phyloP scores from a whole-genome alignment of 2,329 filamentous ascomycete species.

The Hortaea sp. region DNA sequence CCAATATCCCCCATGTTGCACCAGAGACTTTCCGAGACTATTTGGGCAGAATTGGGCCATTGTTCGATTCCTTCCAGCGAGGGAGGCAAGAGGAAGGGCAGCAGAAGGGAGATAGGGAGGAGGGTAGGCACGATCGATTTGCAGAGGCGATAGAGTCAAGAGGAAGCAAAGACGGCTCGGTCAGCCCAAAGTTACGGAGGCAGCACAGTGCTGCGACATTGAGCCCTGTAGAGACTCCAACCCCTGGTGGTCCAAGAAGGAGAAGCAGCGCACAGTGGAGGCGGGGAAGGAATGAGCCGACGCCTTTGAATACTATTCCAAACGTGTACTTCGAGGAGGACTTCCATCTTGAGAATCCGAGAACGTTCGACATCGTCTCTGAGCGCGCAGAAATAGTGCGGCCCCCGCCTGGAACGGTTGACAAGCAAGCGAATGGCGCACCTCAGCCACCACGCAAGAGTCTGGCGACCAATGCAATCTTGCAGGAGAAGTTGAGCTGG shows the following conservation, averaged over 20 bases:
- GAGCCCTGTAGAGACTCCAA: conserved; percentile 31
- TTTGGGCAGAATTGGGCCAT: conserved; percentile 68
- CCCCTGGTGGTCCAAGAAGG: conserved; percentile 31
- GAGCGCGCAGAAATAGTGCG: conserved; percentile 94
- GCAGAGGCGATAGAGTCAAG: conserved; percentile 37
- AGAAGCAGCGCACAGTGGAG: conserved; percentile 43
- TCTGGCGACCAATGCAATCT: conserved; percentile 87
- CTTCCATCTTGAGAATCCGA: conserved; percentile 90
- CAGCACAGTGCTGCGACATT: conserved; percentile 31
- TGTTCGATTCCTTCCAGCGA: conserved; percentile 83
- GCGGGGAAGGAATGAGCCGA: conserved; percentile 59
- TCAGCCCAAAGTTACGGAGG: conserved; percentile 26
- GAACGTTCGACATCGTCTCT: conserved; percentile 93
- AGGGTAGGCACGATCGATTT: conserved; percentile 38
- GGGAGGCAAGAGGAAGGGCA: conserved; percentile 61
- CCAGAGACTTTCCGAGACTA: conserved; percentile 73
- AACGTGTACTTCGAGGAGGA: conserved; percentile 88
- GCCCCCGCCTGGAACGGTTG: conserved; percentile 43
- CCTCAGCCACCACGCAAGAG: conserved; percentile 58
- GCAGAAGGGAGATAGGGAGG: conserved; percentile 34
- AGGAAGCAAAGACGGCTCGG: conserved; percentile 23
- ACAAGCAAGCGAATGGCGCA: conserved; percentile 49
- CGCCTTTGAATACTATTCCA: conserved; percentile 85
- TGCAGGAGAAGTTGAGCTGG: conserved; percentile 98
- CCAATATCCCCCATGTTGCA: conserved; percentile 77